These are phyloP conservation scores for Saccharomyces hybrid DNA, from an alignment of 1,139 yeast species.

Conservation along the genomic window DNA sequence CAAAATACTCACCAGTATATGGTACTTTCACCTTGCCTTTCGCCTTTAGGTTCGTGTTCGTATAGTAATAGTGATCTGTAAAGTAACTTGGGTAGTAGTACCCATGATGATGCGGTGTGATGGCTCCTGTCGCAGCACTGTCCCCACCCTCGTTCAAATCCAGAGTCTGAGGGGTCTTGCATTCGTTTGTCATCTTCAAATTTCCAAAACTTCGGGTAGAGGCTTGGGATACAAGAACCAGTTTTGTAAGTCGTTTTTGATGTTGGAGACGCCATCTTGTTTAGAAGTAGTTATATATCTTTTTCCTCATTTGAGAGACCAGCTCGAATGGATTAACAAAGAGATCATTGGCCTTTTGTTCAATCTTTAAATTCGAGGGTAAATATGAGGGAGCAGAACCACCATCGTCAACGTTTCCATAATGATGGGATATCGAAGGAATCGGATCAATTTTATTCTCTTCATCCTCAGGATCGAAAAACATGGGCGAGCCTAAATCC, in stretches of 20 bases:
- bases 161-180: neutral
- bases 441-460: constrained; percentile 7
- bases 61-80: constrained; percentile 5
- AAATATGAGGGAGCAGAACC: constrained; percentile 10
- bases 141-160: neutral
- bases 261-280: constrained; percentile 23
- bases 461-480: constrained; percentile 19
- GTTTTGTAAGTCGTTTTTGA: constrained; percentile 19
- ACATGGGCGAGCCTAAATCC: constrained; percentile 27
- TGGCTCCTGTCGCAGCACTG: neutral
- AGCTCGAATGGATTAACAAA: constrained; percentile 11
- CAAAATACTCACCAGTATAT: constrained; percentile 28
- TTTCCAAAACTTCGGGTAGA: constrained; percentile 31
- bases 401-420: neutral
- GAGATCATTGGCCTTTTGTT: constrained; percentile 2
- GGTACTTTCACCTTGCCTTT: constrained; percentile 8
- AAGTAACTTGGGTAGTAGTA: constrained; percentile 8
- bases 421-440: neutral
- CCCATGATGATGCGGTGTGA: constrained; percentile 3
- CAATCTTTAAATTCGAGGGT: constrained; percentile 4
- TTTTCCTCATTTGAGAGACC: constrained; percentile 16
- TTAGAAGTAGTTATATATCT: constrained; percentile 21
- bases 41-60: neutral
- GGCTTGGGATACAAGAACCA: constrained; percentile 30
- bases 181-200: constrained; percentile 27